Evolutionary conservation across 306 rosid species (phyloP).

Genomic region (Luffa acutangula): DNA sequence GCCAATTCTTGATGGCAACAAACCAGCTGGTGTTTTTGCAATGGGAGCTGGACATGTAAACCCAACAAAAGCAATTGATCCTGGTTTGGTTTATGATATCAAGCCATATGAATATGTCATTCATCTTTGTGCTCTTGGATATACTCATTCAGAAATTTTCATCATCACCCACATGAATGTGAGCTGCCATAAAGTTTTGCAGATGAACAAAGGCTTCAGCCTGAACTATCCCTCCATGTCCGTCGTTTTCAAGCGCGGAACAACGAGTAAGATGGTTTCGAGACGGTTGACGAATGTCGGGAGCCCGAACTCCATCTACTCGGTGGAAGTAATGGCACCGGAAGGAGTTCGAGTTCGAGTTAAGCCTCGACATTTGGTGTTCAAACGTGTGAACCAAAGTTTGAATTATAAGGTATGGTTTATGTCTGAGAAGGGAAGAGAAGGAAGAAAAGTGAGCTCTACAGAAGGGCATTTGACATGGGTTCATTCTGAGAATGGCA

Average conservation of each 20-base stretch:
- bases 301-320: conserved; percentile 54
- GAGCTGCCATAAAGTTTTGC: conserved; percentile 42
- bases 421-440: conserved; percentile 39
- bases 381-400: conserved; percentile 38
- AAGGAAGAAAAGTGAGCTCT: conserved; percentile 10
- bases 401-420: conserved; percentile 55
- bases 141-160: conserved; percentile 48
- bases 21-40: conserved; percentile 53
- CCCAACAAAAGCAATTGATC: conserved; percentile 55
- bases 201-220: conserved; percentile 59
- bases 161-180: conserved; percentile 65
- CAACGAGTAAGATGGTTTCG: conserved; percentile 31
- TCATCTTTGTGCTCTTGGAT: conserved; percentile 78
- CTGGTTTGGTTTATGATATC: conserved; percentile 71
- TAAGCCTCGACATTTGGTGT: conserved; percentile 43
- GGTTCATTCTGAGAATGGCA: conserved; percentile 36
- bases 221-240: conserved; percentile 82
- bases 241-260: conserved; percentile 39
- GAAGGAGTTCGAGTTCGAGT: conserved; percentile 58
- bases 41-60: conserved; percentile 78
- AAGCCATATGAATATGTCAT: conserved; percentile 50
- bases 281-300: conserved; percentile 69
- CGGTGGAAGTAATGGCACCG: conserved; percentile 56
- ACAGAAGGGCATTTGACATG: conserved; percentile 73
- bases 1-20: conserved; percentile 61